Percentiles rank a stretch among this genome's conserved stretches.
Evolutionary conservation across 495 filamentous ascomycete genomes (phyloP).

Genomic region (Annulohypoxylon stygium): DNA sequence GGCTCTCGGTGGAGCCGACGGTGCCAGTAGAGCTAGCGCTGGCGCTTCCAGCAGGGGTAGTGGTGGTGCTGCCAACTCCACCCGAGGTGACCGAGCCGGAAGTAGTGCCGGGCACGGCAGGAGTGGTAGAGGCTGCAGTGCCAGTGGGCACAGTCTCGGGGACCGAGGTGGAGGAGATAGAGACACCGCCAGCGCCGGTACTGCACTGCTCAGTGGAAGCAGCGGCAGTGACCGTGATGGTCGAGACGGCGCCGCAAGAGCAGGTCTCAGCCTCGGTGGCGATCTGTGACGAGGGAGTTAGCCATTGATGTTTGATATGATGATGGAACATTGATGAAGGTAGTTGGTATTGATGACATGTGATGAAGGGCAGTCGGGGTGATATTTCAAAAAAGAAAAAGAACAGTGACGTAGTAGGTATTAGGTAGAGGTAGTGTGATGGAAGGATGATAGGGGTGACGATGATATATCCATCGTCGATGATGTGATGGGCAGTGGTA

Average conservation of each 20-base stretch:
- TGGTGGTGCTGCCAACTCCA: conserved; percentile 24
- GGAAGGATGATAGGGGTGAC: too few relatives aligned
- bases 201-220: conserved; percentile 31
- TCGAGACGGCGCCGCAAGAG: conserved; percentile 37
- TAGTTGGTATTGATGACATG: background rate
- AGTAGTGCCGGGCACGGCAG: conserved; percentile 7
- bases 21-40: conserved; percentile 13
- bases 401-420: background rate
- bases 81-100: conserved; percentile 21
- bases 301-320: background rate
- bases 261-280: conserved; percentile 32
- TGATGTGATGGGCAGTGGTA: too few relatives aligned
- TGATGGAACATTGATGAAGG: background rate
- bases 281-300: conserved; percentile 35
- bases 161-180: conserved; percentile 29
- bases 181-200: conserved; percentile 21
- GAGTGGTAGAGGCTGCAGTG: conserved; percentile 5
- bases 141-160: conserved; percentile 33
- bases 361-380: background rate
- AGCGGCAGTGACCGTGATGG: conserved; percentile 38
- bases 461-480: too few relatives aligned
- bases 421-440: too few relatives aligned
- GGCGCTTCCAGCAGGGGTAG: conserved; percentile 27
- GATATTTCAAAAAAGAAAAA: background rate
- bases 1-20: conserved; percentile 19